A percentile compares a stretch with the other conserved stretches of the same genome.
phyloP scores from a whole-genome alignment of 2,329 filamentous ascomycete genomes.

The Colletotrichum sp. region DNA sequence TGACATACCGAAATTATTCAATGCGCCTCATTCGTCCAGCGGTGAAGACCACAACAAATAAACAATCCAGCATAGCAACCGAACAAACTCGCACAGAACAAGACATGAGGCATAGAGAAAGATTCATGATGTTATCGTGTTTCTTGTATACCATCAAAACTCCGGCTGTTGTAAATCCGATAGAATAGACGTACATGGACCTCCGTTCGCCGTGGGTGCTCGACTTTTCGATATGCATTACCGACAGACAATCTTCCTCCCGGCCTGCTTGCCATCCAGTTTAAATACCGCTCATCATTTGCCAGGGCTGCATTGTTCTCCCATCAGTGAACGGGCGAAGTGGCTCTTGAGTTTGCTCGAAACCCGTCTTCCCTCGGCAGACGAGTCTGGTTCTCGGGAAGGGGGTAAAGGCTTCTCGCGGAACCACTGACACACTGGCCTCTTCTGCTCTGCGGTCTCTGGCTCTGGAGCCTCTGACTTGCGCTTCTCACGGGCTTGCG shows the following conservation, averaged over 20 bases:
- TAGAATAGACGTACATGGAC: slow-evolving; percentile 3
- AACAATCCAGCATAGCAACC: background rate
- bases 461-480: background rate
- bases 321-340: too few species aligned
- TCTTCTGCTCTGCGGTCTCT: slow-evolving; percentile 23
- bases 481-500: background rate
- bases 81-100: background rate
- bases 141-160: slow-evolving; percentile 16
- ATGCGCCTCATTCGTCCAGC: background rate
- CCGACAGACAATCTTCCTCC: background rate
- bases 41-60: background rate
- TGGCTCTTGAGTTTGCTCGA: background rate
- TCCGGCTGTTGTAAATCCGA: slow-evolving; percentile 8
- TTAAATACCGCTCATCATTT: background rate
- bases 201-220: background rate
- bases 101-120: background rate
- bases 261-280: background rate
- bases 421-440: background rate
- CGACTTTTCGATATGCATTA: background rate
- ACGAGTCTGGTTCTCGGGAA: background rate
- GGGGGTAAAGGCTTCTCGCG: background rate
- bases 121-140: background rate
- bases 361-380: background rate
- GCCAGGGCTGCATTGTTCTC: background rate
- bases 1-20: background rate